These are phyloP conservation scores for Penicillium odoratum DNA, from an alignment of 495 filamentous ascomycete genomes.

Conservation along the genomic window DNA sequence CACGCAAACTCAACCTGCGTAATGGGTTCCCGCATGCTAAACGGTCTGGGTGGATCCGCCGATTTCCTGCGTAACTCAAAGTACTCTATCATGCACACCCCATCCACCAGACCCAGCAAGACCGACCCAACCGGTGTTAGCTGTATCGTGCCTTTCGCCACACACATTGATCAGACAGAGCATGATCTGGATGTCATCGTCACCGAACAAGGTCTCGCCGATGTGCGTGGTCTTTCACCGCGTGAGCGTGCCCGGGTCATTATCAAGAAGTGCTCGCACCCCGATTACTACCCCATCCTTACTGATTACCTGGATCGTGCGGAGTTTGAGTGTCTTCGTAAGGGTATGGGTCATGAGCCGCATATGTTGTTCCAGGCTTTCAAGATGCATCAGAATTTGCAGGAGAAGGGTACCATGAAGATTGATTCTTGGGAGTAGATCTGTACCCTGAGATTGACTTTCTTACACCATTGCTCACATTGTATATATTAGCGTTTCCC, in stretches of 20 bases:
- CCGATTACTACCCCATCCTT: constrained; percentile 80
- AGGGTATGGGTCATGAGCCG: constrained; percentile 89
- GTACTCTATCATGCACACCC: constrained; percentile 94
- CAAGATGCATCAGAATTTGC: constrained; percentile 84
- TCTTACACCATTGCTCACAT: not conserved
- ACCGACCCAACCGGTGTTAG: constrained; percentile 78
- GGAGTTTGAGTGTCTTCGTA: constrained; percentile 81
- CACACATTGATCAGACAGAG: constrained; percentile 91
- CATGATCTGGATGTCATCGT: constrained; percentile 88
- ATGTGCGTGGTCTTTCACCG: constrained; percentile 79
- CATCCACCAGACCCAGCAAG: constrained; percentile 75
- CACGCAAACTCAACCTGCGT: constrained; percentile 92
- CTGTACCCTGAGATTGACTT: not conserved
- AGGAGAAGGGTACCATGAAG: constrained; percentile 83
- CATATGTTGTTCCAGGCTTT: constrained; percentile 82
- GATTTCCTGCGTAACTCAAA: constrained; percentile 85
- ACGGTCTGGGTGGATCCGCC: constrained; percentile 84
- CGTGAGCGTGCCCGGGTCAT: constrained; percentile 82
- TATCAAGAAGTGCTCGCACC: constrained; percentile 86
- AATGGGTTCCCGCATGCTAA: constrained; percentile 89
- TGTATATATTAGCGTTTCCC: not conserved
- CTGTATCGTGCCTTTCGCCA: constrained; percentile 92
- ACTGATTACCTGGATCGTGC: constrained; percentile 83
- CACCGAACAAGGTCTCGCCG: constrained; percentile 83
- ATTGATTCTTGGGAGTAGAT: constrained; percentile 57